Percentiles rank a stretch among this genome's conserved stretches.
Conservation (phyloP, 768 basidiomycete genomes). For the Amanita phalloides region DNA sequence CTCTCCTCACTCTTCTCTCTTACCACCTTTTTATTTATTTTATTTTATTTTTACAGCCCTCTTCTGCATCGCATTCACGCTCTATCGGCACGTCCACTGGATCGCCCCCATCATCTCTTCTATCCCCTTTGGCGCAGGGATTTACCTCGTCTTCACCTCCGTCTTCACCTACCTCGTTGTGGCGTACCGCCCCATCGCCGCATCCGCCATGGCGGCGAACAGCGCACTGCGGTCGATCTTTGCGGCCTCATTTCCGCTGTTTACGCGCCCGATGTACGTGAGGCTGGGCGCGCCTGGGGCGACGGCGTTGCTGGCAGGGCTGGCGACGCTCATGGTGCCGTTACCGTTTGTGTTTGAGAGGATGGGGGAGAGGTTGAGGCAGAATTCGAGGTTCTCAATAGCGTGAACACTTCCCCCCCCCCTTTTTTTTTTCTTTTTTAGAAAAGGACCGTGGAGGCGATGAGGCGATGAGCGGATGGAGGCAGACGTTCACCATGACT, state of each 20-base stretch:
- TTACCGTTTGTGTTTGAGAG: conserved; percentile 33
- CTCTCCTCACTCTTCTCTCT: conserved; percentile 20
- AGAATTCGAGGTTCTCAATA: too few species aligned
- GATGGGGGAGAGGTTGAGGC: too few species aligned
- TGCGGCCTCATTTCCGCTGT: conserved; percentile 53
- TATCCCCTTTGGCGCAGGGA: conserved; percentile 51
- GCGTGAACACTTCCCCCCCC: too few species aligned
- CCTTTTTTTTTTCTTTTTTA: too few species aligned
- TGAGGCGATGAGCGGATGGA: too few species aligned
- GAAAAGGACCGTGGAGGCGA: too few species aligned
- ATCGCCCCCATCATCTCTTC: conserved; percentile 57
- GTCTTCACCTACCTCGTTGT: conserved; percentile 67
- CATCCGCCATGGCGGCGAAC: conserved; percentile 60
- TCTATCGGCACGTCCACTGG: conserved; percentile 41
- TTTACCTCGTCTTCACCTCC: conserved; percentile 60
- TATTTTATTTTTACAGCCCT: conserved; percentile 28
- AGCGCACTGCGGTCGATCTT: conserved; percentile 50
- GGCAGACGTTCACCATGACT: too few species aligned
- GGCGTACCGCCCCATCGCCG: conserved; percentile 54
- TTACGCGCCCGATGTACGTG: conserved; percentile 59
- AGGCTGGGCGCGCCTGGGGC: conserved; percentile 63
- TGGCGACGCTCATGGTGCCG: conserved; percentile 52
- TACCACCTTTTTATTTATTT: conserved; percentile 14
- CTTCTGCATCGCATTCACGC: conserved; percentile 54
- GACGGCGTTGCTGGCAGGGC: conserved; percentile 57